phyloP scores from a whole-genome alignment of 371 early-diverging fungal species.

The Saksenaea vasiformis region DNA sequence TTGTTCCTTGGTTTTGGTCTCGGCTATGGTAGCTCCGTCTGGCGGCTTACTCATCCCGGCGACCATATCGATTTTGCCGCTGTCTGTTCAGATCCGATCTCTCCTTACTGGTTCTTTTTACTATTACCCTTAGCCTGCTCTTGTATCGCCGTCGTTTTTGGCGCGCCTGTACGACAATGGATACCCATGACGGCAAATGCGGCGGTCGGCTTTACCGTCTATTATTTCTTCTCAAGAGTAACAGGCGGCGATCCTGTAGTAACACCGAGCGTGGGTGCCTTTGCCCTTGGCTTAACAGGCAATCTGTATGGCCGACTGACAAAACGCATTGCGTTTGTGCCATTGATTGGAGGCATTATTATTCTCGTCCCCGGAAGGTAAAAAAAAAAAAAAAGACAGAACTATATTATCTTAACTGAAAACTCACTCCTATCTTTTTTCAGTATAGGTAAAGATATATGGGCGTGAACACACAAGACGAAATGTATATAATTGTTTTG shows the following conservation, averaged over 20 bases:
- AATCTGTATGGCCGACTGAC: constrained; percentile 34
- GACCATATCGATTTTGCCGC: constrained; percentile 10
- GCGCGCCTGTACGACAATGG: constrained; percentile 28
- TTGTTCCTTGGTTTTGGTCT: constrained; percentile 78
- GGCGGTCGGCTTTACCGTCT: constrained; percentile 30
- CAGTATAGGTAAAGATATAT: constrained; percentile 1
- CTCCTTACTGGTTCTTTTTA: constrained; percentile 38
- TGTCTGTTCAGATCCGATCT: constrained; percentile 27
- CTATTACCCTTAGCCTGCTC: constrained; percentile 27
- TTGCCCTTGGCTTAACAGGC: constrained; percentile 34
- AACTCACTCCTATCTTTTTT: too few species aligned
- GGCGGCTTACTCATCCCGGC: constrained; percentile 25
- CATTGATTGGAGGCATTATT: constrained; percentile 38
- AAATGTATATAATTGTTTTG: too few species aligned
- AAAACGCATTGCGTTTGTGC: constrained; percentile 35
- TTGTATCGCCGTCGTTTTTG: constrained; percentile 32
- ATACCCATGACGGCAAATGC: constrained; percentile 25
- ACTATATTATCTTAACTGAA: too few species aligned
- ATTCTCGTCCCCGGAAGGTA: constrained; percentile 44
- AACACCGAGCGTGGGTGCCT: constrained; percentile 39
- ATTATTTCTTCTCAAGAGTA: constrained; percentile 31
- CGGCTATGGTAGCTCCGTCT: constrained; percentile 60
- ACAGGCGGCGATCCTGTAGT: constrained; percentile 22
- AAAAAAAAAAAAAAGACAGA: too few species aligned
- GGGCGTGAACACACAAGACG: too few species aligned